Base-by-base conservation (phyloP, 495 filamentous ascomycete genomes). In the Xylaria grammica region DNA sequence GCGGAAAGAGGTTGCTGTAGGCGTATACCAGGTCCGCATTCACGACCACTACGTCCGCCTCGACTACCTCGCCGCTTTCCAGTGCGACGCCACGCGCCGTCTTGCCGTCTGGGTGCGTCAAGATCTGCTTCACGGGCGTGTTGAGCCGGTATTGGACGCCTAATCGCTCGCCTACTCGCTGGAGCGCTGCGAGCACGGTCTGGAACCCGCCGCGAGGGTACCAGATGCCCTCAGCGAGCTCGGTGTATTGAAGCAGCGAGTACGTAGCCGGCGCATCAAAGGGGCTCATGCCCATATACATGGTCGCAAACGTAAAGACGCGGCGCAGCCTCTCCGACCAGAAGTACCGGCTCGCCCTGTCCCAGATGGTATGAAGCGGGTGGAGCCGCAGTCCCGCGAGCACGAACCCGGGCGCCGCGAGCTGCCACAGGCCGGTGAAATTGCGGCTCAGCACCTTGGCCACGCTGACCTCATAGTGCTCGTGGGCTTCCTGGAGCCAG, bases 281-380 rank as follows among this genome's bases (percentile, higher is more conserved):
- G 1, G 89, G 89, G 63, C 78, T 84, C 89, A 91, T 91, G 0
- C 89, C 89, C 81, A 91, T 87, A 68, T 91, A 91, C 89, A 91
- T 91, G 63, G 86, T 90, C 30, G 85, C 87, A 72, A 91, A 91
- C 10, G 88, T 90, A 67, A 90, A 90, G 0, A 86, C 87, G 15
- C 89, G 73, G 49, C 87, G 76, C 70, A 91, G 69, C 61, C 88
- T 77, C 67, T 91, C 88, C 1, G 86, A 87, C 75, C 78, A 83
- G 71, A 91, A 90, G 68, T 90, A 90, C 55, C 77, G 81, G 17
- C 80, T 72, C 19, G 86, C 82, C 20, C 88, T 77, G 13, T 72
- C 75, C 74, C 84, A 91, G 10, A 89, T 85, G 67, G 79, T 87
- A 67, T 89, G 83, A 60, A 89, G 85, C 4, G 88, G 89, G 77